These are phyloP conservation scores for Apophysomyces sp. DNA, from an alignment of 371 early-diverging fungal genomes.

Conservation along the genomic window DNA sequence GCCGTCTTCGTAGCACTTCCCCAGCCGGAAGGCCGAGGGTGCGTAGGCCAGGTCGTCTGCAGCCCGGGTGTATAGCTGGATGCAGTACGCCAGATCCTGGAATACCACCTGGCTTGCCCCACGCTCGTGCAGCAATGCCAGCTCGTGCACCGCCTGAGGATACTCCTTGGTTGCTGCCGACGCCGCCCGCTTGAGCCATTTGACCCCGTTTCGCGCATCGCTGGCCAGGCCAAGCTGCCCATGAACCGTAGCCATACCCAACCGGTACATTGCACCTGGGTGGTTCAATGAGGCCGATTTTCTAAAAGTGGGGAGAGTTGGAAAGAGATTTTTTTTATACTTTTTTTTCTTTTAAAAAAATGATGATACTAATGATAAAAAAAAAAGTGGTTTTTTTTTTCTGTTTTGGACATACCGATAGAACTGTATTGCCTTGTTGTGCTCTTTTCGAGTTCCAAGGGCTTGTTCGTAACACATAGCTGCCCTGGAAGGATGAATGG, in stretches of 20 bases:
- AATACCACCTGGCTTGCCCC: conserved; percentile 60
- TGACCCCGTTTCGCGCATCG: conserved; percentile 63
- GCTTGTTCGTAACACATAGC: conserved; percentile 56
- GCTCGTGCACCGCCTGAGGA: conserved; percentile 68
- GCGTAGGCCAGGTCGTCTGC: conserved; percentile 50
- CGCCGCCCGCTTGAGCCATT: conserved; percentile 65
- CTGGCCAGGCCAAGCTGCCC: conserved; percentile 53
- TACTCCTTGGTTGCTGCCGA: conserved; percentile 60
- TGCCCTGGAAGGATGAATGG: conserved; percentile 18
- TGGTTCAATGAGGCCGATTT: conserved; percentile 58
- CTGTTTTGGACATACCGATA: conserved; percentile 39
- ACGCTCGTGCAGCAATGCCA: conserved; percentile 58
- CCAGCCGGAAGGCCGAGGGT: conserved; percentile 65
- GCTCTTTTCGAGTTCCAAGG: conserved; percentile 44
- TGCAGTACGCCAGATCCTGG: conserved; percentile 61
- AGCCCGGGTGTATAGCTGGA: conserved; percentile 53
- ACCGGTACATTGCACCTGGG: conserved; percentile 59
- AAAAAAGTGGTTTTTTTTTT: background rate
- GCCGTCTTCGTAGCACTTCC: conserved; percentile 73
- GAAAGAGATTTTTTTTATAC: too few relatives aligned
- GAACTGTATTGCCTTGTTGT: conserved; percentile 49
- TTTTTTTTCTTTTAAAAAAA: background rate
- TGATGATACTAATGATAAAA: too few relatives aligned
- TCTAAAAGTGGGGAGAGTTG: conserved; percentile 21
- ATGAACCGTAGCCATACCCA: conserved; percentile 55